These are phyloP conservation scores for Ajuga reptans DNA, from an alignment of 305 asterid genomes.

Conservation along the genomic window DNA sequence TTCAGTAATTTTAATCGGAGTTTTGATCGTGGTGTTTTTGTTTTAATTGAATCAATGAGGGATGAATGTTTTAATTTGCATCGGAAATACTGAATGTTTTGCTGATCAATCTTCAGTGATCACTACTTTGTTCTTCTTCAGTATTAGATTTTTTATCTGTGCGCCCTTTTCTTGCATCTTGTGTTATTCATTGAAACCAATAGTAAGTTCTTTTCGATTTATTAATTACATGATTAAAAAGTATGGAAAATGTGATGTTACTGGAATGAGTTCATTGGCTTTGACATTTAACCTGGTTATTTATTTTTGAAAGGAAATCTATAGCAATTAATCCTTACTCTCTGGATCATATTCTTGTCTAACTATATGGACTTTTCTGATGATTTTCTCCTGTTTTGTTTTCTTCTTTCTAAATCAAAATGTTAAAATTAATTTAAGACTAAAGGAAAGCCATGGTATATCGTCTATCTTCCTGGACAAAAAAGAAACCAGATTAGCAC, in stretches of 20 bases:
- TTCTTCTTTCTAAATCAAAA: background rate
- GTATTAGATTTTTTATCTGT: background rate
- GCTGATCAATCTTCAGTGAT: conserved; percentile 5
- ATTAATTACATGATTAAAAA: background rate
- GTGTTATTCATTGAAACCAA: background rate
- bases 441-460: background rate
- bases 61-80: conserved; percentile 18
- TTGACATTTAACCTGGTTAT: background rate
- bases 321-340: background rate
- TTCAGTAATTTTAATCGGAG: conserved; percentile 11
- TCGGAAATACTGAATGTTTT: background rate
- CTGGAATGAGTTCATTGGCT: background rate
- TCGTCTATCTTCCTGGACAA: background rate
- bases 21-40: conserved; percentile 17
- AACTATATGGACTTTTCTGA: background rate
- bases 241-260: conserved; percentile 10
- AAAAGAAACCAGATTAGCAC: background rate
- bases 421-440: background rate
- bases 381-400: background rate
- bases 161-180: background rate
- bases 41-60: conserved; percentile 1
- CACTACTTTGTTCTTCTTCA: background rate
- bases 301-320: background rate
- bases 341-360: conserved; percentile 11
- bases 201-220: background rate